Evolutionary conservation across 2,329 filamentous ascomycete genomes (phyloP), one percentile per base, ranked within the genome.

Genomic region (Aphanocladium album): DNA sequence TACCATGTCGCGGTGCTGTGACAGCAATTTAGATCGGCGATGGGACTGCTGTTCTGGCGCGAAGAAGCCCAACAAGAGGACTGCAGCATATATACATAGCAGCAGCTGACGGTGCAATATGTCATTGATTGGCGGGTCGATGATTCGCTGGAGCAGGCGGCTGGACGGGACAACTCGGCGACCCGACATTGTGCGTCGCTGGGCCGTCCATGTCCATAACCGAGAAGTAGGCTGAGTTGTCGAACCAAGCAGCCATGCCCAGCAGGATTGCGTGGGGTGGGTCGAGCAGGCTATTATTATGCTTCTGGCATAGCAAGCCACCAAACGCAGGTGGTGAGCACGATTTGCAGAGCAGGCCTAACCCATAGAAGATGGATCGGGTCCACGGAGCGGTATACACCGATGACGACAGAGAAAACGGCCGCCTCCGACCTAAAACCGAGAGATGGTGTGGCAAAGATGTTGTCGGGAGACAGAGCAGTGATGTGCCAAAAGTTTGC

Each of bases 371-470:
- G 12, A 46, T 57, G 41, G 4, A 57, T 47, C 54, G 54, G 45
- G 30, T 50, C 45, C 43, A 57, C 55, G 45, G 33, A 49, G 55
- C 55, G 55, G 45, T 50, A 12, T 21, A 57, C 6, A 57, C 55
- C 55, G 55, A 50, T 50, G 45, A 57, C 55, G 45, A 43, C 16
- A 39, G 43, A 30, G 30, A 3, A 49, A 50, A 50, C 55, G 55
- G 55, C 55, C 55, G 55, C 55, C 45, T 50, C 55, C 55, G 55
- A 57, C 55, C 55, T 57, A 50, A 49, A 49, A 50, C 43, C 55
- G 55, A 57, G 23, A 30, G 23, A 33, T 23, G 33, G 16, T 30
- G 33, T 50, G 55, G 45, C 45, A 21, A 50, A 19, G 55, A 30
- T 41, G 45, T 3, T 27, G n/a, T 50, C 35, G 45, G 21, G 33